A percentile compares a stretch with the other conserved stretches of the same genome.
phyloP scores from a whole-genome alignment of 768 basidiomycete genomes.

The Rhizopogon vesiculosus region DNA sequence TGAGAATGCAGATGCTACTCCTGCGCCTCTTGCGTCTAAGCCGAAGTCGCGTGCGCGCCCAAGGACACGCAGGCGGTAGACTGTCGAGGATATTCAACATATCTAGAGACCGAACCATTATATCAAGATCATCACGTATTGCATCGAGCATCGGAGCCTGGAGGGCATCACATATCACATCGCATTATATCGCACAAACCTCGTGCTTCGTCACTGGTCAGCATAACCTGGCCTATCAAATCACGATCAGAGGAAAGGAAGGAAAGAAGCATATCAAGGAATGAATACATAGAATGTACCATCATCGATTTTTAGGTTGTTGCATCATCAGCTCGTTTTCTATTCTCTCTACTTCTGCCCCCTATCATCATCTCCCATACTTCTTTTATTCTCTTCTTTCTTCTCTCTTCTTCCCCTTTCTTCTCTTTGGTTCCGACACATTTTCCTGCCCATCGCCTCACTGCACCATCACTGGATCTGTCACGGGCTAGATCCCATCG shows the following conservation, averaged over 20 bases:
- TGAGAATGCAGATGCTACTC: constrained; percentile 10
- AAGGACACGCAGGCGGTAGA: constrained; percentile 26
- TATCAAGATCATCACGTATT: constrained; percentile 11
- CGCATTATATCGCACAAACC: neutral
- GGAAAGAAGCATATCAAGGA: neutral
- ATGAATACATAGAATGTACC: constrained; percentile 1
- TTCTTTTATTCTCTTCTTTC: constrained; percentile 10
- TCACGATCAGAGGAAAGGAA: neutral
- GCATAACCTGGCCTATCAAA: neutral
- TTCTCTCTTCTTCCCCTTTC: constrained; percentile 1
- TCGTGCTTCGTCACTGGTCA: constrained; percentile 5
- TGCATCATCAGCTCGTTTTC: constrained; percentile 12
- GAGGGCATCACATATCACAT: constrained; percentile 15
- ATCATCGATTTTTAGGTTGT: constrained; percentile 1
- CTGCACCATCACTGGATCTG: constrained; percentile 12
- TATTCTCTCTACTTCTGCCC: constrained; percentile 2
- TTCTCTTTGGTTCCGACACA: neutral
- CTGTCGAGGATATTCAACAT: constrained; percentile 3
- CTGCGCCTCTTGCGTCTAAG: constrained; percentile 17
- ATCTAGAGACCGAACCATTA: neutral
- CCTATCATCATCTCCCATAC: constrained; percentile 1
- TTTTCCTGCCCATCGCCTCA: neutral
- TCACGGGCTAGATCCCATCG: constrained; percentile 4
- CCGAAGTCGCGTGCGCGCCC: constrained; percentile 26
- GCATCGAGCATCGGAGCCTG: constrained; percentile 6